phyloP scores from a whole-genome alignment of 2,329 filamentous ascomycete genomes.

The Beauveria asiatica region DNA sequence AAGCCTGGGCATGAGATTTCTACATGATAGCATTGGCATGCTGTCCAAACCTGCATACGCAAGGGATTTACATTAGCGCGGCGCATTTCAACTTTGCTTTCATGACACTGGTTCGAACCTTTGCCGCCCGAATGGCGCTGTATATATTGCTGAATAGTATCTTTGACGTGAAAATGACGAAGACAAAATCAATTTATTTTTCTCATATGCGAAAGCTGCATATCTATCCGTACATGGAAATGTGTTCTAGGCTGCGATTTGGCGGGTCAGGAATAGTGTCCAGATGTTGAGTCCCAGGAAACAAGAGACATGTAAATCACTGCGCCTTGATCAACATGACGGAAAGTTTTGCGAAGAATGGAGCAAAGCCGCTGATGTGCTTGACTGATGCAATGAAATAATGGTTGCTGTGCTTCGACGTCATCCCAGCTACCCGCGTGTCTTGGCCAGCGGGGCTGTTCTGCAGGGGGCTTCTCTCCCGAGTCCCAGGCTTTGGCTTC shows the following conservation, averaged over 20 bases:
- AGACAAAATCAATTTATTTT: background rate
- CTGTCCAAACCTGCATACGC: background rate
- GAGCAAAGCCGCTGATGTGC: too few relatives aligned
- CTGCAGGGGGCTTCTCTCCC: background rate
- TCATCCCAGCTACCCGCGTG: background rate
- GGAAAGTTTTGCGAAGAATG: too few relatives aligned
- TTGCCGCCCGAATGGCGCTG: background rate
- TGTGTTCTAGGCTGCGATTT: too few relatives aligned
- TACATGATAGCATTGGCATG: constrained; percentile 14
- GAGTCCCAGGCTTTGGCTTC: too few relatives aligned
- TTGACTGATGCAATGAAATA: background rate
- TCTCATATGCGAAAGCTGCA: background rate
- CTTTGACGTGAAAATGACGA: background rate
- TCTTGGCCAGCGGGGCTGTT: background rate
- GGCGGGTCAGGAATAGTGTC: too few relatives aligned
- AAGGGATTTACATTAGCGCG: constrained; percentile 8
- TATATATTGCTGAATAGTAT: constrained; percentile 7
- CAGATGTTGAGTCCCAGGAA: too few relatives aligned
- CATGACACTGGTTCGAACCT: background rate
- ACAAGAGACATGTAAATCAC: too few relatives aligned
- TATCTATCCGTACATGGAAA: too few relatives aligned
- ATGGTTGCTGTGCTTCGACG: background rate
- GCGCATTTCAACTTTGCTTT: constrained; percentile 4
- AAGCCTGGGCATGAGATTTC: constrained; percentile 30
- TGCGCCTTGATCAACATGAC: too few relatives aligned